phyloP scores from a whole-genome alignment of 2,329 filamentous ascomycete genomes.

The Alternaria brassicicola region DNA sequence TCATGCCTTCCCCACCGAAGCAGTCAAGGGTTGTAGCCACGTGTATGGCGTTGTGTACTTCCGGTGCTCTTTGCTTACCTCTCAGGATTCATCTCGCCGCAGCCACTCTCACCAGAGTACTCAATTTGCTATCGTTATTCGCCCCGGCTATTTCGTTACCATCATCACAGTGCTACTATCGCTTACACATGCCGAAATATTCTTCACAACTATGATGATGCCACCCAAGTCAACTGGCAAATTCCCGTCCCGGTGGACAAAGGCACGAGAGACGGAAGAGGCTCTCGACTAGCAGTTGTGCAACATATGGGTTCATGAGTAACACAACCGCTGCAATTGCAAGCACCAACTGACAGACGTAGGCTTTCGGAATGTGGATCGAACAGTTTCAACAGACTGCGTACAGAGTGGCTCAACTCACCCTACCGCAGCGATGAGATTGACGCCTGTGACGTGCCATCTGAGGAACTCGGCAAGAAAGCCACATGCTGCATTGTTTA shows the following conservation, averaged over 20 bases:
- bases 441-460: neutral
- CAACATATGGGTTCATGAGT: constrained; percentile 15
- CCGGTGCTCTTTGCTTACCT: neutral
- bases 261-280: constrained; percentile 9
- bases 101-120: neutral
- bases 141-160: neutral
- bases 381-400: neutral
- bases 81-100: neutral
- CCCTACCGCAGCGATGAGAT: constrained; percentile 11
- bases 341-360: neutral
- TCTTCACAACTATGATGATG: neutral
- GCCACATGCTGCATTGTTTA: constrained; percentile 18
- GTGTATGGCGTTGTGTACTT: neutral
- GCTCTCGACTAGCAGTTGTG: constrained; percentile 8
- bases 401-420: constrained; percentile 5
- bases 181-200: neutral
- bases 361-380: neutral
- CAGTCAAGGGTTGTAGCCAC: neutral
- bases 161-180: neutral
- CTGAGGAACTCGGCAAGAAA: neutral
- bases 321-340: neutral
- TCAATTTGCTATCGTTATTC: neutral
- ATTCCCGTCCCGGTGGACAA: neutral
- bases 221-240: neutral
- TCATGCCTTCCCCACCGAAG: neutral